Conservation (phyloP, 495 filamentous ascomycete genomes). For the Daldinia loculata region DNA sequence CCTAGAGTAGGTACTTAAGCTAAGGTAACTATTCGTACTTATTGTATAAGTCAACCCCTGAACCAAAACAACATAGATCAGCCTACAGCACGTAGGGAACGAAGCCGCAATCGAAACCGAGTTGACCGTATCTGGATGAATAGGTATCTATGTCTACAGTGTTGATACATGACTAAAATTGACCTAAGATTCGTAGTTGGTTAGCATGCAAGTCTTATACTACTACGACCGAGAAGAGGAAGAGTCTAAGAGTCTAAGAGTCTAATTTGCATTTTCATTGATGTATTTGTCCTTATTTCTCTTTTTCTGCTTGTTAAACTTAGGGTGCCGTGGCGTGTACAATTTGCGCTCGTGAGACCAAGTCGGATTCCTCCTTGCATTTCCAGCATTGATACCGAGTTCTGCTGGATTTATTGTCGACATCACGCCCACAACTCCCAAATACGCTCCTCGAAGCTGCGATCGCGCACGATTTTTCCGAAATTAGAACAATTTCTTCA, state of each 20-base stretch:
- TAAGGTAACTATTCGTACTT: too few species aligned
- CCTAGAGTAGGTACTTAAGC: too few species aligned
- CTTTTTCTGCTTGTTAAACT: background rate
- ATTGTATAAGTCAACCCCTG: too few species aligned
- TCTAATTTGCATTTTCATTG: background rate
- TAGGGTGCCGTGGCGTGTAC: background rate
- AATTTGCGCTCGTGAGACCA: constrained; percentile 19
- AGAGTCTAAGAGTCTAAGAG: too few species aligned
- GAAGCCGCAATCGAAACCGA: too few species aligned
- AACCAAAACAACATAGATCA: too few species aligned
- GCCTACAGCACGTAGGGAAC: too few species aligned
- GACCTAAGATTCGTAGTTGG: background rate
- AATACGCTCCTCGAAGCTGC: constrained; percentile 50
- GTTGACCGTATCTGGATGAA: background rate
- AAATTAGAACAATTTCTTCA: constrained; percentile 56
- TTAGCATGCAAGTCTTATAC: background rate
- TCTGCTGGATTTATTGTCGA: constrained; percentile 42
- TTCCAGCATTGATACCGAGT: constrained; percentile 52
- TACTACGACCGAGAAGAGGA: background rate
- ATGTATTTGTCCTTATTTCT: background rate
- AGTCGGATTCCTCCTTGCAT: constrained; percentile 47
- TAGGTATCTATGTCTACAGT: background rate
- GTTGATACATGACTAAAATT: background rate
- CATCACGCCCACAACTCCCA: constrained; percentile 50
- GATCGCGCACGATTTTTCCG: constrained; percentile 49